phyloP scores from a whole-genome alignment of 345 rosid genomes.

The Citrus australasica region DNA sequence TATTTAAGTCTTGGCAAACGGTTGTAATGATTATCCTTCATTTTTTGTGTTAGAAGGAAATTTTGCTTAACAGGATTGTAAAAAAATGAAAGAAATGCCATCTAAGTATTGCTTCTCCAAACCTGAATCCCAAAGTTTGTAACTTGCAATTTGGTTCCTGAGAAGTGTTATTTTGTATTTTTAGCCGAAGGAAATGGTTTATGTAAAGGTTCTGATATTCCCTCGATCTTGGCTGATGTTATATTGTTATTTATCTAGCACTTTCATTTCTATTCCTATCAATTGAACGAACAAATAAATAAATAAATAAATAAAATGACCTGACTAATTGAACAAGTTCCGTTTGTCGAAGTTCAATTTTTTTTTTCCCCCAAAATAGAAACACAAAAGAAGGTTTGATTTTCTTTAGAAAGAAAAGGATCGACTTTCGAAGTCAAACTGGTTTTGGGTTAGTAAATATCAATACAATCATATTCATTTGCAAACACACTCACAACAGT shows the following conservation, averaged over 20 bases:
- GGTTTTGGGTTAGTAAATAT: too few species aligned
- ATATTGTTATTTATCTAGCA: not conserved
- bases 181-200: not conserved
- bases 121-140: not conserved
- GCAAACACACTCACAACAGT: not conserved
- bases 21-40: not conserved
- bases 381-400: too few species aligned
- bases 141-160: not conserved
- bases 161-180: not conserved
- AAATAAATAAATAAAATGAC: too few species aligned
- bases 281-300: too few species aligned
- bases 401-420: too few species aligned
- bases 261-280: not conserved
- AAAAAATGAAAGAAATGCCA: not conserved
- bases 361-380: too few species aligned
- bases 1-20: not conserved
- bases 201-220: not conserved
- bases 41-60: not conserved
- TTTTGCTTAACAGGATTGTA: not conserved
- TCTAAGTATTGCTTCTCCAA: not conserved
- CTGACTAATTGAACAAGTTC: not conserved
- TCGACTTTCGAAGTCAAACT: too few species aligned
- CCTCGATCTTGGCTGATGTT: not conserved
- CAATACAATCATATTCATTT: accelerated
- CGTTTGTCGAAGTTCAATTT: not conserved